Base-by-base conservation (phyloP, 345 rosid genomes). In the Moricandia arvensis region DNA sequence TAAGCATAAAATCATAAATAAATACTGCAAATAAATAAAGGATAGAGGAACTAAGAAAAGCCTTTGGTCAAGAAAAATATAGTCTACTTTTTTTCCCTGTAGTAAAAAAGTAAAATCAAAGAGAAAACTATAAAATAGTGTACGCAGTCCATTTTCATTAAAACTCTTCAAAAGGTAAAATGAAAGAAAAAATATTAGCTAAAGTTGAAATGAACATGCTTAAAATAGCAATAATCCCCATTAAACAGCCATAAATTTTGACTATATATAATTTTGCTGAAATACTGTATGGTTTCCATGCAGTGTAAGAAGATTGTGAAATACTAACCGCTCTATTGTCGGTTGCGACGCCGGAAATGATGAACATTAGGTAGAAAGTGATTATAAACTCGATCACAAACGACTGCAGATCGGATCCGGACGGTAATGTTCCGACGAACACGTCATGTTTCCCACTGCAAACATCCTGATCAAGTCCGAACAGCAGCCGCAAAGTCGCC, bases 331-430 rank as follows among this genome's bases (percentile, higher is more conserved):
- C 99, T 85, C 99, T 82, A 78, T 87, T 92, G 31, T 95, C 99
- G 0, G 99, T 95, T 34, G 96, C 91, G 5, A 90, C 98, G 0
- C 99, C 99, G 0, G 93, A 91, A 2, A 90, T 82, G 53, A 95
- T 21, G 47, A 95, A 95, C 97, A 95, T 88, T 71, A 95, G 89
- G 81, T 88, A 95, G 84, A 95, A 95, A 10, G 99, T 95, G 81
- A 87, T 88, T 68, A 95, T 90, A 86, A 90, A 95, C 85, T 95
- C 99, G 1, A 95, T 66, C 34, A 83, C 94, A 30, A 88, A 90
- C 4, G 98, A 85, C 66, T 95, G 99, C 45, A 86, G 5, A 35
- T 88, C 16, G 0, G 97, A 68, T 1, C 99, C 99, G 0, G 88
- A 58, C 0, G 99, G 98, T 24, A 79, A 15, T 4, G 99, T 93